A percentile compares a stretch with the other conserved stretches of the same genome.
These are phyloP conservation scores for Globisporangium nodosum DNA, from an alignment of 352 stramenopile species.

Conservation along the genomic window DNA sequence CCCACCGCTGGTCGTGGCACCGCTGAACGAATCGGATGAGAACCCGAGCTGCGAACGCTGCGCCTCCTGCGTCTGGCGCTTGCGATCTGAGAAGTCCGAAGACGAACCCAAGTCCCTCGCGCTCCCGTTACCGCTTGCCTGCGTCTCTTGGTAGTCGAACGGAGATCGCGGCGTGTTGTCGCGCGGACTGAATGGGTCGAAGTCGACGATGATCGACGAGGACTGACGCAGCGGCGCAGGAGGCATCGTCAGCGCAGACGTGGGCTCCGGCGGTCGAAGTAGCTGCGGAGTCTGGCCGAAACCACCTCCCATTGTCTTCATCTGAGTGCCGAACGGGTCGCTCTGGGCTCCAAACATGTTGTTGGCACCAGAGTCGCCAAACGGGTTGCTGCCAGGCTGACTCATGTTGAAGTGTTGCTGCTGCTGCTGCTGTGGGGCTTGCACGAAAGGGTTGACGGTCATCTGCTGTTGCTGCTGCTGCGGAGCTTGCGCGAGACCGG, in stretches of 20 bases:
- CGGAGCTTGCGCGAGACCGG: slow-evolving; percentile 21
- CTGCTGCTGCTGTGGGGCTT: slow-evolving; percentile 23
- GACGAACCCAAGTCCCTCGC: slow-evolving; percentile 13
- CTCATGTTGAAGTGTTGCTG: slow-evolving; percentile 29
- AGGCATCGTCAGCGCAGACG: slow-evolving; percentile 10
- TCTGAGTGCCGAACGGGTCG: slow-evolving; percentile 41
- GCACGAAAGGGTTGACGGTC: slow-evolving; percentile 15
- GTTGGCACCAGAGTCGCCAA: slow-evolving; percentile 15
- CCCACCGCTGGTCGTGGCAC: background rate
- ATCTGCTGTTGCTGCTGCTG: slow-evolving; percentile 23
- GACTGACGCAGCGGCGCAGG: slow-evolving; percentile 21
- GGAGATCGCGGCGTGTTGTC: slow-evolving; percentile 41
- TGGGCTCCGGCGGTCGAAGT: slow-evolving; percentile 20
- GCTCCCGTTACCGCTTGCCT: slow-evolving; percentile 8
- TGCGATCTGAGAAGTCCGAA: slow-evolving; percentile 15
- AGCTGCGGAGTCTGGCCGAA: slow-evolving; percentile 12
- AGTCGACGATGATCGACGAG: slow-evolving; percentile 55
- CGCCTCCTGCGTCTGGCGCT: slow-evolving; percentile 59
- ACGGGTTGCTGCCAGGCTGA: slow-evolving; percentile 46
- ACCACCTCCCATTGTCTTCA: slow-evolving; percentile 6
- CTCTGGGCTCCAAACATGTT: slow-evolving; percentile 32
- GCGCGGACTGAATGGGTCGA: slow-evolving; percentile 67
- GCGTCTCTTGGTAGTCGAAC: slow-evolving; percentile 28
- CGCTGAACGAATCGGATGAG: slow-evolving; percentile 42
- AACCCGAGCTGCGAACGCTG: slow-evolving; percentile 54